Base-by-base conservation (phyloP, 345 rosid genomes). In the Boechera retrofracta region DNA sequence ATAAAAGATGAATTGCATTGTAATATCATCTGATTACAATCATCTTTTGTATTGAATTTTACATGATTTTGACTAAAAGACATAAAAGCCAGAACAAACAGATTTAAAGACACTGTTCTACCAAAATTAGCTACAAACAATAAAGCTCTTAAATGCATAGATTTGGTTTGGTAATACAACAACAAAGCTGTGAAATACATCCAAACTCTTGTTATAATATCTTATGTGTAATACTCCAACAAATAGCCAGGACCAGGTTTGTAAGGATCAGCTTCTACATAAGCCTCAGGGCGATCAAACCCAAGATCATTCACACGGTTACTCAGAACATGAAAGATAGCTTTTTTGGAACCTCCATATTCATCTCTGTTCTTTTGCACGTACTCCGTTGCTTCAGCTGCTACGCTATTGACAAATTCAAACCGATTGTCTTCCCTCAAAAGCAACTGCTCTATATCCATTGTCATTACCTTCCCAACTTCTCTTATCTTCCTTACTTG, bases 221-320 rank as follows among this genome's bases (percentile, higher is more conserved):
- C 29, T 84, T 67, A 92, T 5, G 91, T 85, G 75, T 74, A 85
- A 58, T 87, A 85, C 78, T 91, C 89, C 80, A 77, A 82, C 72
- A 91, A 45, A 76, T 53, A 89, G 42, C 82, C 84, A 69, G 98
- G 96, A 26, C 94, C 97, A 0, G 96, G 98, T 77, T 81, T 87
- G 82, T 70, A 91, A 74, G 91, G 91, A 57, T 91, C 98, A 4
- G 88, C 13, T 66, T 87, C 95, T 9, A 64, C 75, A 59, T 94
- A 94, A 11, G 88, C 97, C 4, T 88, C 97, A 0, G 93, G 88
- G 2, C 97, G 89, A 69, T 85, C 74, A 72, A 86, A 81, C 28
- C 97, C 98, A 29, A 87, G 69, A 78, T 94, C 97, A n/a, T 90
- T 90, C 59, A 92, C 78, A 6, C 95, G 89, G 79, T 92, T 89